These are phyloP conservation scores for Pythium phragmitis DNA, from an alignment of 352 stramenopile genomes.

Conservation along the genomic window DNA sequence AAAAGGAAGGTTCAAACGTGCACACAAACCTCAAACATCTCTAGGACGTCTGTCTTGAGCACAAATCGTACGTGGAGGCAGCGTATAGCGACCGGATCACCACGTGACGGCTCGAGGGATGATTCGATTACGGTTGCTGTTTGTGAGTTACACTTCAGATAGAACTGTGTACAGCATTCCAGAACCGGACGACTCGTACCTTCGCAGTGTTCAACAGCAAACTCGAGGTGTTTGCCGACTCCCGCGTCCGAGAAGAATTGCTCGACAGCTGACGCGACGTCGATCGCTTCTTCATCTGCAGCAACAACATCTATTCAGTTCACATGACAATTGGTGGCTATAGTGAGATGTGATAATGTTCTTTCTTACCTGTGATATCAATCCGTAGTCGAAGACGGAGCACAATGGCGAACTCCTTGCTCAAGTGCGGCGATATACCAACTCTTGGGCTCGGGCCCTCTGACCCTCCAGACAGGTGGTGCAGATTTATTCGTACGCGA, in stretches of 20 bases:
- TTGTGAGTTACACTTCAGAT: neutral
- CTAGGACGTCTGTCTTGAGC: conserved; percentile 43
- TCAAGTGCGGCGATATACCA: neutral
- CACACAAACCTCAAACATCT: conserved; percentile 18
- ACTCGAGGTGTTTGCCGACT: conserved; percentile 36
- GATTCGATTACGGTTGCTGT: conserved; percentile 21
- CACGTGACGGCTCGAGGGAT: neutral
- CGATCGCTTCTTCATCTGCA: conserved; percentile 55
- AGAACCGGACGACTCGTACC: conserved; percentile 13
- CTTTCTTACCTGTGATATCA: conserved; percentile 25
- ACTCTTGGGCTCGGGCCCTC: neutral
- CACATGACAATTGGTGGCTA: neutral
- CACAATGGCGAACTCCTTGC: neutral
- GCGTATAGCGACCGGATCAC: neutral
- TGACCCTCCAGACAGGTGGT: neutral
- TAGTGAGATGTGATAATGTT: neutral
- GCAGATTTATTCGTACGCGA: conserved; percentile 4
- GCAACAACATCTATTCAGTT: neutral
- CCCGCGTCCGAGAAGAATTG: conserved; percentile 37
- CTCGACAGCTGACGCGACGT: conserved; percentile 48
- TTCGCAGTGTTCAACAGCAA: conserved; percentile 39
- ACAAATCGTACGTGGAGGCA: conserved; percentile 40
- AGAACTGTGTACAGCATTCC: neutral
- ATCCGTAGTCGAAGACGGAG: conserved; percentile 7
- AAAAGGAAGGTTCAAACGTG: neutral